A percentile compares a stretch with the other conserved stretches of the same genome.
Evolutionary conservation across 192 early-diverging fungal genomes (phyloP).

Genomic region (Powellomyces hirtus): DNA sequence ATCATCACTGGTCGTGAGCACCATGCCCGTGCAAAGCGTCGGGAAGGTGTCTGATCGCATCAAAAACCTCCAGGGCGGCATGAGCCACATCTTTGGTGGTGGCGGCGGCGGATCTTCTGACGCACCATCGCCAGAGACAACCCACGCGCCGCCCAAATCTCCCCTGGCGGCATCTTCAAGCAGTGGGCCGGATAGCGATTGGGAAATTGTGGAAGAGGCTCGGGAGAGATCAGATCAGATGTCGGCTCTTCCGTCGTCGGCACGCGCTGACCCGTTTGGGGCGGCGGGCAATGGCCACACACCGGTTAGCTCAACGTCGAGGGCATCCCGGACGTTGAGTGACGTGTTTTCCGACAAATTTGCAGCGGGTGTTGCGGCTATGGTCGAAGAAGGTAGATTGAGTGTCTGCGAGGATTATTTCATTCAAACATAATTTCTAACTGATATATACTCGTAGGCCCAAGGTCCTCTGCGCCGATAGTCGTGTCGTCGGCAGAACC

Average conservation of each 20-base stretch:
- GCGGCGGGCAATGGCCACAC: neutral
- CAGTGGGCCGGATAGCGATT: slow-evolving; percentile 6
- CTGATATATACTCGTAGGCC: neutral
- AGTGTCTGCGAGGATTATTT: too few relatives aligned
- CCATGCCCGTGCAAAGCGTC: slow-evolving; percentile 11
- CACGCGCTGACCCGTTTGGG: neutral
- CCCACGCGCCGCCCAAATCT: neutral
- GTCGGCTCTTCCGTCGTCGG: neutral
- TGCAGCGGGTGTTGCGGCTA: neutral
- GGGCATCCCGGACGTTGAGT: neutral
- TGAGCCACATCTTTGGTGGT: slow-evolving; percentile 26
- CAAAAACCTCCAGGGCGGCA: slow-evolving; percentile 24
- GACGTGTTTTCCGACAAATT: slow-evolving; percentile 26
- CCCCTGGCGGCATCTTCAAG: neutral
- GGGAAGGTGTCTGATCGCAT: slow-evolving; percentile 34
- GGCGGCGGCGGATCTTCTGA: neutral
- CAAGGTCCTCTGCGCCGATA: neutral
- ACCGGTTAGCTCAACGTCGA: neutral
- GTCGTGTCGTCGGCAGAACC: neutral
- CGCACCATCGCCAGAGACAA: neutral
- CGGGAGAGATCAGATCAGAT: slow-evolving; percentile 2
- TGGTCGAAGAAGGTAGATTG: neutral
- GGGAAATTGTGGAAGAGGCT: slow-evolving; percentile 11
- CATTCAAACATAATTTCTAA: neutral
- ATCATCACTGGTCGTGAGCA: slow-evolving; percentile 20